Evolutionary conservation across 164 flowering plant species (phyloP).

Genomic region (Saururus chinensis): DNA sequence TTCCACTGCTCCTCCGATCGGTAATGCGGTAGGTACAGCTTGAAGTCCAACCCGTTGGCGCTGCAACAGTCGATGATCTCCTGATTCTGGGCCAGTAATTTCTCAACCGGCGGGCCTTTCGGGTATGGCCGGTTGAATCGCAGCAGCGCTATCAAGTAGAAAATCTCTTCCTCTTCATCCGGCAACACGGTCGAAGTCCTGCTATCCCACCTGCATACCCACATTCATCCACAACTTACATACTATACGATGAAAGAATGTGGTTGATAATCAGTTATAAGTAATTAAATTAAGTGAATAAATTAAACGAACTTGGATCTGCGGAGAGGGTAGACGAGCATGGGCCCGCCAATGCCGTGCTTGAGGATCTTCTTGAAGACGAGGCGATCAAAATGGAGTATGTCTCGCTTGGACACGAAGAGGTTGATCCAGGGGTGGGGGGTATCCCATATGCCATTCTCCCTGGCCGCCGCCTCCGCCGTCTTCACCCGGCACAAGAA

Average conservation of each 20-base stretch:
- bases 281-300: neutral
- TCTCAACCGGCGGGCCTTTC: slow-evolving; percentile 33
- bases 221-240: neutral
- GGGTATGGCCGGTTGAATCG: slow-evolving; percentile 38
- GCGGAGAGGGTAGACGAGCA: slow-evolving; percentile 70
- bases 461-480: slow-evolving; percentile 42
- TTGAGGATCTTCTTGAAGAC: slow-evolving; percentile 53
- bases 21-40: slow-evolving; percentile 71
- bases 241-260: neutral
- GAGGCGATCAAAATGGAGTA: slow-evolving; percentile 44
- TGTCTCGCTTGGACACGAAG: slow-evolving; percentile 47
- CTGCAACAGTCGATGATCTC: slow-evolving; percentile 46
- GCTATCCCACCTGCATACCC: slow-evolving; percentile 71
- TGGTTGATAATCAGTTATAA: neutral
- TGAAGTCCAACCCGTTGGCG: slow-evolving; percentile 44
- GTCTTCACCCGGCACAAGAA: slow-evolving; percentile 61
- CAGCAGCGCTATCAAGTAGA: slow-evolving; percentile 74
- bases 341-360: slow-evolving; percentile 81
- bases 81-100: slow-evolving; percentile 47
- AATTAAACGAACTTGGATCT: slow-evolving; percentile 13
- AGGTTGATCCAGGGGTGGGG: slow-evolving; percentile 95
- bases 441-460: slow-evolving; percentile 62
- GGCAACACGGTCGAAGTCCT: slow-evolving; percentile 69
- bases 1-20: slow-evolving; percentile 56
- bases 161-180: slow-evolving; percentile 43